Conservation (phyloP, 768 basidiomycete species). For the Termitomyces sp. region DNA sequence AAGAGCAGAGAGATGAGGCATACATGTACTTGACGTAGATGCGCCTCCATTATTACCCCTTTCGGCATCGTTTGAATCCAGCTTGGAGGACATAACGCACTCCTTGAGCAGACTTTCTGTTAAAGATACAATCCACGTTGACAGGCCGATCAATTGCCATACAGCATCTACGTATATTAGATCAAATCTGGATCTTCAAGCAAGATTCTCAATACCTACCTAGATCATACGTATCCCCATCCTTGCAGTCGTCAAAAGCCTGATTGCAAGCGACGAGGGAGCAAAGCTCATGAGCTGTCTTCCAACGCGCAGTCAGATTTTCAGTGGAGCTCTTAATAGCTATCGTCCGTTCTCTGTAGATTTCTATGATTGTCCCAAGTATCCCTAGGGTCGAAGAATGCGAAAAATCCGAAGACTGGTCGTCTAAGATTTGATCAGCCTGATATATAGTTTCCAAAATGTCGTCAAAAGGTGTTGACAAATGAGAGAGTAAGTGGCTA, state of each 20-base stretch:
- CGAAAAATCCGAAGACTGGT: conserved; percentile 30
- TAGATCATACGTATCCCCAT: conserved; percentile 57
- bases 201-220: conserved; percentile 43
- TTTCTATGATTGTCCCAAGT: conserved; percentile 40
- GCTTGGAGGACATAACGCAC: conserved; percentile 35
- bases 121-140: conserved; percentile 57
- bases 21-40: neutral
- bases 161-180: conserved; percentile 45
- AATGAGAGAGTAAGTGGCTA: conserved; percentile 45
- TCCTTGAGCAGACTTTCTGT: conserved; percentile 57
- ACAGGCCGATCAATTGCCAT: conserved; percentile 67
- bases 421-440: conserved; percentile 41
- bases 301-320: conserved; percentile 45
- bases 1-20: neutral
- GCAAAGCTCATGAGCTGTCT: conserved; percentile 60
- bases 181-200: neutral
- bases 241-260: conserved; percentile 65
- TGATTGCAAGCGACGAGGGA: conserved; percentile 53
- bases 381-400: conserved; percentile 37
- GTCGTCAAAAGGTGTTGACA: conserved; percentile 33
- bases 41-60: neutral
- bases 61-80: neutral
- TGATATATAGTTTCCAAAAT: conserved; percentile 43
- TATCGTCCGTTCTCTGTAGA: conserved; percentile 33
- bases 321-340: conserved; percentile 16